A percentile compares a stretch with the other conserved stretches of the same genome.
Conservation (phyloP, 2,329 filamentous ascomycete genomes). For the Fusarium globosum region DNA sequence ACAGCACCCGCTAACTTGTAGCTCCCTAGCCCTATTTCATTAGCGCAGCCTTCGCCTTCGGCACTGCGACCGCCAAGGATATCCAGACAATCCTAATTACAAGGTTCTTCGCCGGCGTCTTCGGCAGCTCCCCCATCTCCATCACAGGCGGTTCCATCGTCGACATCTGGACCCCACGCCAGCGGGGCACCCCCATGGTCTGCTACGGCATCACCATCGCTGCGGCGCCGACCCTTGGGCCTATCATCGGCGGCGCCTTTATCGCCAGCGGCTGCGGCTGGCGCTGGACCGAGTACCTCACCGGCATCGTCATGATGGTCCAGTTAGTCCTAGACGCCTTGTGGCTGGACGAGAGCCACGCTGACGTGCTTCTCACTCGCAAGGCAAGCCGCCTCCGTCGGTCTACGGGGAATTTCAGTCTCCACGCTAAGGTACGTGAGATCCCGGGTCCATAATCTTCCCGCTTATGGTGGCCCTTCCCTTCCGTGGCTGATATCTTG, state of each 20-base stretch:
- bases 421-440: slow-evolving; percentile 1
- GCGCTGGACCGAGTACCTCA: background rate
- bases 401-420: background rate
- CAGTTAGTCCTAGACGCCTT: background rate
- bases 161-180: background rate
- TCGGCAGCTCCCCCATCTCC: slow-evolving; percentile 2
- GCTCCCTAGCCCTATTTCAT: background rate
- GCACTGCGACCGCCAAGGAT: slow-evolving; percentile 2
- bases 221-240: background rate
- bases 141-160: background rate
- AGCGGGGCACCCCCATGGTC: background rate
- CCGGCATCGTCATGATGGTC: background rate
- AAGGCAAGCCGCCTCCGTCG: background rate
- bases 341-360: background rate
- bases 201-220: slow-evolving; percentile 5
- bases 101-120: background rate
- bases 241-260: background rate
- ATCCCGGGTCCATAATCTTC: background rate
- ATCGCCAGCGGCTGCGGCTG: background rate
- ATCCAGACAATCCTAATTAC: background rate
- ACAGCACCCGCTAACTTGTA: too few relatives aligned
- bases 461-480: background rate
- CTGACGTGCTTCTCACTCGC: background rate
- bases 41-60: slow-evolving; percentile 1
- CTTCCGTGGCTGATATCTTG: background rate